These are phyloP conservation scores for Nicotiana paniculata DNA, from an alignment of 257 asterid genomes.

Conservation along the genomic window DNA sequence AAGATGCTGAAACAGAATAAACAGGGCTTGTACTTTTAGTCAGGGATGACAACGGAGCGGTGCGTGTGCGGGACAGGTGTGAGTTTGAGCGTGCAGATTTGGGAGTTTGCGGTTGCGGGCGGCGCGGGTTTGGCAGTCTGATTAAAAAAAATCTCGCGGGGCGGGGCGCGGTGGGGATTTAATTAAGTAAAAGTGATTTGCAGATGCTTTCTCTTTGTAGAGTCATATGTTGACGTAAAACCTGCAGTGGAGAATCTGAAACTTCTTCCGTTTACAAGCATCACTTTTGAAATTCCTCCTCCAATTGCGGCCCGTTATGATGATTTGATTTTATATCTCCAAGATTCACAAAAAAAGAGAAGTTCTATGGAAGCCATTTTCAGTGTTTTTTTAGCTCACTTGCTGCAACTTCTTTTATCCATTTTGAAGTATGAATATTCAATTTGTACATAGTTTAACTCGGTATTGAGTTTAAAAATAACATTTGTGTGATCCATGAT, in stretches of 20 bases:
- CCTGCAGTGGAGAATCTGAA: constrained; percentile 23
- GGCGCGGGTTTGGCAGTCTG: no score
- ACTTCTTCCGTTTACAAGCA: neutral
- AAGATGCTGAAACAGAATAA: neutral
- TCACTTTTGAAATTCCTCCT: neutral
- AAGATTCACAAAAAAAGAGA: neutral
- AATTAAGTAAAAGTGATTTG: no score
- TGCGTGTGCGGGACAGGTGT: no score
- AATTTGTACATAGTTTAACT: no score
- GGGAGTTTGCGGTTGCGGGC: no score
- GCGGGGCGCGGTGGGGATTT: no score
- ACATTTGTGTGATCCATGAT: no score
- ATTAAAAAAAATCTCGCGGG: no score
- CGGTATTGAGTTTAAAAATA: no score
- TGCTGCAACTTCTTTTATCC: neutral
- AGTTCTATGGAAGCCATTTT: neutral
- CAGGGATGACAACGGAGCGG: no score
- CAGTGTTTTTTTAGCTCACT: neutral
- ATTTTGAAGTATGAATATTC: neutral
- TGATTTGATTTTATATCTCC: neutral
- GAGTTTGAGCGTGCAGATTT: no score
- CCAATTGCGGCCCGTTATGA: constrained; percentile 3
- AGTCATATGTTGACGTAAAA: constrained; percentile 15
- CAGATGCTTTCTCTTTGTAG: neutral
- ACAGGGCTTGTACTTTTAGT: neutral